A percentile compares a stretch with the other conserved stretches of the same genome.
These are phyloP conservation scores for Agrocybe pediades DNA, from an alignment of 768 basidiomycete genomes.

Conservation along the genomic window DNA sequence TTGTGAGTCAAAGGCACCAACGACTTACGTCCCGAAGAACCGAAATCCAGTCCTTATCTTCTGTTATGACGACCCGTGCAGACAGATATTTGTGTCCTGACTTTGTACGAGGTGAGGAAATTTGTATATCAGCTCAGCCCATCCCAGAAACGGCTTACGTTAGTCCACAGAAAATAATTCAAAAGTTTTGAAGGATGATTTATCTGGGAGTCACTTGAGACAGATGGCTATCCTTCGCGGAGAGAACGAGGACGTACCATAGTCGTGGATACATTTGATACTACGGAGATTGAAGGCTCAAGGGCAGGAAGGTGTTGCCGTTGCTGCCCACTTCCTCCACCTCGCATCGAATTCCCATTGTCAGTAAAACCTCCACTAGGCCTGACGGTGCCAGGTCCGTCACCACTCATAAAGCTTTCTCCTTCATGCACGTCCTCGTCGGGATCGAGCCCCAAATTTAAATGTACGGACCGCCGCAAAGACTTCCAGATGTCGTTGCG, in stretches of 20 bases:
- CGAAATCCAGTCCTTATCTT: slow-evolving; percentile 5
- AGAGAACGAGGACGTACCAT: neutral
- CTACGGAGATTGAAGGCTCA: too few relatives aligned
- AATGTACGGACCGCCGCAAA: neutral
- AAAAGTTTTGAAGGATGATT: neutral
- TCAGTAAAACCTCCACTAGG: too few relatives aligned
- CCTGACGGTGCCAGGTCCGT: too few relatives aligned
- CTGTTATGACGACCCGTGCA: slow-evolving; percentile 1
- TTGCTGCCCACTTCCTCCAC: too few relatives aligned
- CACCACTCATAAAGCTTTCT: too few relatives aligned
- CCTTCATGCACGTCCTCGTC: neutral
- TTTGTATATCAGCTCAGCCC: neutral
- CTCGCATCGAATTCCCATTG: too few relatives aligned
- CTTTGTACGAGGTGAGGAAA: neutral
- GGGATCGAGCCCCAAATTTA: neutral
- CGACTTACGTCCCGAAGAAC: neutral
- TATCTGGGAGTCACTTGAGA: neutral
- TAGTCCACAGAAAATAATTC: neutral
- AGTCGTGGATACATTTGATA: neutral
- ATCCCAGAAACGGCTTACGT: neutral
- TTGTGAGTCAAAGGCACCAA: neutral
- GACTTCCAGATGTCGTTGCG: slow-evolving; percentile 1
- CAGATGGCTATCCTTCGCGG: neutral
- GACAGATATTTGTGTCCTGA: neutral
- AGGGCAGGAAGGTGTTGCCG: too few relatives aligned